Conservation (phyloP, 2,329 filamentous ascomycete genomes). For the Botryotinia globosa region DNA sequence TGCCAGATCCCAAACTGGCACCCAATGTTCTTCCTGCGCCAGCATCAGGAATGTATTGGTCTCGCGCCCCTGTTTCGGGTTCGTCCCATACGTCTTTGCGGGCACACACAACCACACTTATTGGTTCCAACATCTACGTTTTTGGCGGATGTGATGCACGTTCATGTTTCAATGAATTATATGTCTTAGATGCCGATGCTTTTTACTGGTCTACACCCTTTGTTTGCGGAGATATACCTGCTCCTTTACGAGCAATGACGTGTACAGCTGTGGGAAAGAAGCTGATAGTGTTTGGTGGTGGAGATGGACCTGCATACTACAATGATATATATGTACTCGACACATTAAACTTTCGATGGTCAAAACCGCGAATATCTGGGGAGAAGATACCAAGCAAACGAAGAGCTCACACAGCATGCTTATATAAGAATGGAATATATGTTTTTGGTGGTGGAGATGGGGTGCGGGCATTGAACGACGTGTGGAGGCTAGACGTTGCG, state of each 20-base stretch:
- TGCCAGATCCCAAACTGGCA: conserved; percentile 54
- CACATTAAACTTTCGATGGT: conserved; percentile 66
- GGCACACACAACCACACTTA: conserved; percentile 64
- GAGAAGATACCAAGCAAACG: conserved; percentile 59
- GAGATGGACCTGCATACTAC: conserved; percentile 68
- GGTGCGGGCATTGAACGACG: conserved; percentile 66
- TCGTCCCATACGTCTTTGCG: conserved; percentile 58
- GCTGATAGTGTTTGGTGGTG: conserved; percentile 66
- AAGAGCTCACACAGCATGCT: conserved; percentile 66
- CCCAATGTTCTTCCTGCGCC: conserved; percentile 61
- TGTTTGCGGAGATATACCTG: conserved; percentile 62
- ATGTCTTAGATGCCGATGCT: conserved; percentile 66
- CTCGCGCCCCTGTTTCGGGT: conserved; percentile 61
- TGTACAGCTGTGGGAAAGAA: conserved; percentile 70
- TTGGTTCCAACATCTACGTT: conserved; percentile 65
- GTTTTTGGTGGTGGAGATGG: conserved; percentile 71
- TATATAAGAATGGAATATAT: conserved; percentile 69
- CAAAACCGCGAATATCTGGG: conserved; percentile 56
- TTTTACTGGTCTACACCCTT: conserved; percentile 68
- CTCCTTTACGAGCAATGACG: conserved; percentile 67
- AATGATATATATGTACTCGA: conserved; percentile 72
- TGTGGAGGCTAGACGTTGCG: conserved; percentile 68
- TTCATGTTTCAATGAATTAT: conserved; percentile 67
- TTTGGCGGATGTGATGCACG: conserved; percentile 67
- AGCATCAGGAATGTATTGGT: conserved; percentile 72